These are phyloP conservation scores for Lithospermum erythrorhizon DNA, from an alignment of 257 asterid genomes.

Conservation along the genomic window DNA sequence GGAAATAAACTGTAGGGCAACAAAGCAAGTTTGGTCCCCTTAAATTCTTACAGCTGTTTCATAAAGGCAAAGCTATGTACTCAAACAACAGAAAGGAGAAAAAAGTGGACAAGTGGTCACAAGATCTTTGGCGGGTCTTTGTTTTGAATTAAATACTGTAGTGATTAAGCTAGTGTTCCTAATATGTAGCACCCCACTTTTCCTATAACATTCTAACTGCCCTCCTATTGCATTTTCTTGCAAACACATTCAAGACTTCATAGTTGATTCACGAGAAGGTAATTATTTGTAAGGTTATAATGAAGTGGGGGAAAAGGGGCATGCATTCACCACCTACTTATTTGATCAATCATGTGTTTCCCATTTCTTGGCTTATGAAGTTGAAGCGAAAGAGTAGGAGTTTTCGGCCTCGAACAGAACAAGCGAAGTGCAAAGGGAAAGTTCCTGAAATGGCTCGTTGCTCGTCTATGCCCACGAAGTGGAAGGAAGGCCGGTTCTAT, in stretches of 20 bases:
- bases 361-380: constrained; percentile 58
- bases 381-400: constrained; percentile 28
- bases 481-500: constrained; percentile 35
- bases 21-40: neutral
- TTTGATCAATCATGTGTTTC: constrained; percentile 39
- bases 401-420: constrained; percentile 9
- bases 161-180: constrained; percentile 1
- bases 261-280: neutral
- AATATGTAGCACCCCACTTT: constrained; percentile 29
- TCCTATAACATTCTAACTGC: constrained; percentile 36
- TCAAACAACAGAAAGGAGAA: constrained; percentile 20
- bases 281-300: constrained; percentile 12
- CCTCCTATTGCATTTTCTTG: constrained; percentile 7
- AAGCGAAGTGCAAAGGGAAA: constrained; percentile 16
- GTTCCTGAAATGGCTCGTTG: constrained; percentile 11
- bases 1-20: neutral
- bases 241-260: neutral
- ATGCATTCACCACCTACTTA: constrained; percentile 30
- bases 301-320: constrained; percentile 57
- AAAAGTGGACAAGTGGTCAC: constrained; percentile 63
- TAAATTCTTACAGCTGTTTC: neutral
- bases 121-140: constrained; percentile 59
- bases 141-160: constrained; percentile 40
- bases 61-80: constrained; percentile 9
- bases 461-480: constrained; percentile 7